A percentile compares a stretch with the other conserved stretches of the same genome.
phyloP scores from a whole-genome alignment of 805 yeast species.

The Candida taoyuanica region DNA sequence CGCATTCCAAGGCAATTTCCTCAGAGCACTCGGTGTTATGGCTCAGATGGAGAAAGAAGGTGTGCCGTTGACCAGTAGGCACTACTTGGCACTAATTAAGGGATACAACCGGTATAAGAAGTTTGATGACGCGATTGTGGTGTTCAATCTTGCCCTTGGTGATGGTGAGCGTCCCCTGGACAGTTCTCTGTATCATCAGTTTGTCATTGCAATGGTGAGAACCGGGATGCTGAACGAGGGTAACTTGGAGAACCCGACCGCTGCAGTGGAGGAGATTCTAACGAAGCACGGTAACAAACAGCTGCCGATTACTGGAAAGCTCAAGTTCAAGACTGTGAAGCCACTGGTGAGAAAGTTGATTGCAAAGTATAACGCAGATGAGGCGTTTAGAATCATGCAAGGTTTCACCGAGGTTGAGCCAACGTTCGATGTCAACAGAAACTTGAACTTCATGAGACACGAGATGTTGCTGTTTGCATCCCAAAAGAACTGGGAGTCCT shows the following conservation, averaged over 20 bases:
- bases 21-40: conserved; percentile 28
- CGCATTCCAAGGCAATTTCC: conserved; percentile 21
- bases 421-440: conserved; percentile 20
- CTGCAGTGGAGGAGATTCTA: conserved; percentile 29
- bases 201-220: conserved; percentile 30
- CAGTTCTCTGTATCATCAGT: conserved; percentile 27
- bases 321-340: conserved; percentile 33
- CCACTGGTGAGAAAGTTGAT: conserved; percentile 32
- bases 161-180: conserved; percentile 21
- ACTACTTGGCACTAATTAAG: conserved; percentile 30
- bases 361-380: conserved; percentile 28
- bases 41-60: conserved; percentile 25
- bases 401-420: conserved; percentile 28
- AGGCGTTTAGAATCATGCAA: conserved; percentile 30
- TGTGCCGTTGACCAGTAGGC: conserved; percentile 19
- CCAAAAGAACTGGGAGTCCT: conserved; percentile 28
- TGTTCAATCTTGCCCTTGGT: conserved; percentile 27
- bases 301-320: conserved; percentile 20
- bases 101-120: conserved; percentile 26
- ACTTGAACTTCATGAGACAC: conserved; percentile 28
- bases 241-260: conserved; percentile 27
- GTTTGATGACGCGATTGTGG: conserved; percentile 26
- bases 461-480: conserved; percentile 29
- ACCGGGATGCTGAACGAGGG: conserved; percentile 25
- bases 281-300: conserved; percentile 22